These are phyloP conservation scores for Mallotus repandus DNA, from an alignment of 441 rosid genomes.

Conservation along the genomic window DNA sequence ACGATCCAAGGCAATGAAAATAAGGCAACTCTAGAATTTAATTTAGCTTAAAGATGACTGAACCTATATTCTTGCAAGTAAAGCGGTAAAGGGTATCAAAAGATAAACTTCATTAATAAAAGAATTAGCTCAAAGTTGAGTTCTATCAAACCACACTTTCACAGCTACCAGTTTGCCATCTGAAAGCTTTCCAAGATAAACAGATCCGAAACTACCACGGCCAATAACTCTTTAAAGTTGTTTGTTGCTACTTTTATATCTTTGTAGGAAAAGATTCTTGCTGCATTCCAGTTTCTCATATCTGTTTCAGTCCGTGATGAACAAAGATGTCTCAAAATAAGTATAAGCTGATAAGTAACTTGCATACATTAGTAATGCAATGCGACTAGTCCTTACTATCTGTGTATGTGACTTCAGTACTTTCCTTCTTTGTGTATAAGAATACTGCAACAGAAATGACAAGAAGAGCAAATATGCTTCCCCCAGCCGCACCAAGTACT, in stretches of 20 bases:
- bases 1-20: constrained; percentile 10
- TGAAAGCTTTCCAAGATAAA: constrained; percentile 77
- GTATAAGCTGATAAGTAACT: constrained; percentile 11
- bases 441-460: constrained; percentile 38
- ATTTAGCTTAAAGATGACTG: background rate
- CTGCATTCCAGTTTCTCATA: constrained; percentile 81
- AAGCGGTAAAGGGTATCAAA: constrained; percentile 13
- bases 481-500: constrained; percentile 57
- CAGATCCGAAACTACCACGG: constrained; percentile 89
- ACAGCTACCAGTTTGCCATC: constrained; percentile 81
- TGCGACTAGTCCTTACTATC: constrained; percentile 45
- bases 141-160: constrained; percentile 80
- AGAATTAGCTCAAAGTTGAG: constrained; percentile 92
- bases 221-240: constrained; percentile 83
- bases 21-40: background rate
- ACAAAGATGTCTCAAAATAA: constrained; percentile 18
- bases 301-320: constrained; percentile 46
- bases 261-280: constrained; percentile 71
- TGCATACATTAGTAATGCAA: constrained; percentile 9
- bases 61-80: background rate
- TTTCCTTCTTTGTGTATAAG: constrained; percentile 43
- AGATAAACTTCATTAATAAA: constrained; percentile 75
- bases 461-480: constrained; percentile 50
- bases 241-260: constrained; percentile 81
- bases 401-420: constrained; percentile 37